Evolutionary conservation across 1,139 yeast species (phyloP), one percentile per base, ranked within the genome.

Genomic region (Geotrichum histeridarum): DNA sequence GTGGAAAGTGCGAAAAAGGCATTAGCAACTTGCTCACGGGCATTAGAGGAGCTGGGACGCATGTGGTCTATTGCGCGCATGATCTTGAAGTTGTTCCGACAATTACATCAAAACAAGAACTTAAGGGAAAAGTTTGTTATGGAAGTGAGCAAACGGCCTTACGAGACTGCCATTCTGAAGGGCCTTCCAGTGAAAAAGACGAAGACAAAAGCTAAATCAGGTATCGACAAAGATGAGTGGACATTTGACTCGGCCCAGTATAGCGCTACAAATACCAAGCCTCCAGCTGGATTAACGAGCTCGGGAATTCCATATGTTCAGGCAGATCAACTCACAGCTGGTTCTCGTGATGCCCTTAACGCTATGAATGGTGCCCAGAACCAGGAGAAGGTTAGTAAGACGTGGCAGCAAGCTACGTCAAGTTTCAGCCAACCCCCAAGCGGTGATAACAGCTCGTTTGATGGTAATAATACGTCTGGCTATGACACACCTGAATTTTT

Each of bases 1-100:
- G 79, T 83, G 0, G 77, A 81, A 37, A 77, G 84, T 15, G 88
- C 90, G 0, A 73, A 78, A 52, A 77, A 77, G 59, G 81, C 87
- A 1, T 72, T 83, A 50, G 73, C 71, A 36, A 75, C 79, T 3
- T 77, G 84, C 51, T 69, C 78, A 58, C 72, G 73, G 4, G 84
- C 82, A 3, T 69, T 83, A 61, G 73, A 74, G 56, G 82, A 78
- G 57, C 71, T 83, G 60, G 77, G 82, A 17, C 73, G 74, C 54
- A 74, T 67, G 27, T 76, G 76, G 70, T 60, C 70, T 50, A 72
- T 75, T 31, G 79, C 73, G 2, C 60, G 67, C 39, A 69, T 70
- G 66, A 66, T 73, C 38, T 56, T 64, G 42, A 64, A 64, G 53
- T 59, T 73, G 49, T 70, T 72, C 50, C 62, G 64, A 33, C 63